Evolutionary conservation across 768 basidiomycete species (phyloP).

Genomic region (Leccinum uliginosum): DNA sequence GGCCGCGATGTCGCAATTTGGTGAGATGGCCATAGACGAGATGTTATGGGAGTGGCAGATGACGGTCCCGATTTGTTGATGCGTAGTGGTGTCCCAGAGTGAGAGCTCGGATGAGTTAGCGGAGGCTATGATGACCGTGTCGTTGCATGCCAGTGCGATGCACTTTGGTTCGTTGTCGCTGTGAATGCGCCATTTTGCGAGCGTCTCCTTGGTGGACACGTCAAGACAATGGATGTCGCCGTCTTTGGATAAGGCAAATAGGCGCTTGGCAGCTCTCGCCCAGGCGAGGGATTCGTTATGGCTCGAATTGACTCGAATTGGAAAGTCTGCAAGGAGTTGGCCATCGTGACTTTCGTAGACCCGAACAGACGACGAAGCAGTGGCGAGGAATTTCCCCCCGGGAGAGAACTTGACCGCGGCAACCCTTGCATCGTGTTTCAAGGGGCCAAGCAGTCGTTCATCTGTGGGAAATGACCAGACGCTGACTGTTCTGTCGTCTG

Average conservation of each 20-base stretch:
- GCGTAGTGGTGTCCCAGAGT: not conserved
- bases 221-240: not conserved
- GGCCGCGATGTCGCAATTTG: not conserved
- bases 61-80: not conserved
- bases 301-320: not conserved
- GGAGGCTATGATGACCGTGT: not conserved
- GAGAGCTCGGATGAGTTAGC: not conserved
- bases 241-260: not conserved
- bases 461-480: not conserved
- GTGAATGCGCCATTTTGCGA: not conserved
- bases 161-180: not conserved
- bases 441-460: too few relatives aligned
- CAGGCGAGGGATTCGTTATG: not conserved
- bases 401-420: not conserved
- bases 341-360: not conserved
- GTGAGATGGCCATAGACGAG: not conserved
- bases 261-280: not conserved
- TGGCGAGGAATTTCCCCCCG: not conserved
- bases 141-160: not conserved
- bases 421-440: too few relatives aligned
- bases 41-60: not conserved
- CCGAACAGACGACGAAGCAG: not conserved
- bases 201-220: not conserved
- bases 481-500: not conserved
- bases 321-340: not conserved